A percentile compares a stretch with the other conserved stretches of the same genome.
Conservation (phyloP, 1,139 yeast species). For the Pichia sp. region DNA sequence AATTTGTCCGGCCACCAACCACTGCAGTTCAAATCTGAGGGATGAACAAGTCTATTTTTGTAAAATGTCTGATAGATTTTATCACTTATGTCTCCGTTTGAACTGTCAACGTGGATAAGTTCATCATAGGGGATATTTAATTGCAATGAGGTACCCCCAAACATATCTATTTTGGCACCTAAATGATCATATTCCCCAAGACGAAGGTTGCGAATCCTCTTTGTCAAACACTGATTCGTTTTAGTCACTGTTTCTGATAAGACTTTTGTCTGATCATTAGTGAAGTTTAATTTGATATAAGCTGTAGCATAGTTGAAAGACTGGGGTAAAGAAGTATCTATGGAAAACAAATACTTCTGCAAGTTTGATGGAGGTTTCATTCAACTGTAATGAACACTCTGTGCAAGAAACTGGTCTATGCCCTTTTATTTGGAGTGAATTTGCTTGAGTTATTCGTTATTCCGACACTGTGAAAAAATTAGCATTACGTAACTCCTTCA, state of each 20-base stretch:
- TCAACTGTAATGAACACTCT: no score
- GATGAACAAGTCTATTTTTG: constrained; percentile 13
- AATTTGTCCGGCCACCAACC: constrained; percentile 8
- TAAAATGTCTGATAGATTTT: constrained; percentile 2
- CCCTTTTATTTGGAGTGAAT: no score
- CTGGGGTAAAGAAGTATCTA: neutral
- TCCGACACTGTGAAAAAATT: no score
- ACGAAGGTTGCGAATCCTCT: neutral
- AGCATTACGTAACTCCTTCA: no score
- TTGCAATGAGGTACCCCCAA: constrained; percentile 3
- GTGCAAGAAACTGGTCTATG: no score
- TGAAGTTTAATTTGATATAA: constrained; percentile 1
- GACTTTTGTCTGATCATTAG: neutral
- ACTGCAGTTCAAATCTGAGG: constrained; percentile 11
- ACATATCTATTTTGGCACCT: neutral
- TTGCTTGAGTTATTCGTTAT: no score
- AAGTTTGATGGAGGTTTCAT: neutral
- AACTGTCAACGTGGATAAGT: neutral
- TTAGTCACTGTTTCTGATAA: constrained; percentile 4
- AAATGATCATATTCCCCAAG: constrained; percentile 8
- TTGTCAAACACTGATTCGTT: constrained; percentile 1
- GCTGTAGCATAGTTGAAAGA: constrained; percentile 1
- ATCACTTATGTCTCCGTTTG: constrained; percentile 3
- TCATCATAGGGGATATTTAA: constrained; percentile 17
- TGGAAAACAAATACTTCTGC: constrained; percentile 4